Evolutionary conservation across 2,329 filamentous ascomycete genomes (phyloP).

Genomic region (Colletotrichum phormii): DNA sequence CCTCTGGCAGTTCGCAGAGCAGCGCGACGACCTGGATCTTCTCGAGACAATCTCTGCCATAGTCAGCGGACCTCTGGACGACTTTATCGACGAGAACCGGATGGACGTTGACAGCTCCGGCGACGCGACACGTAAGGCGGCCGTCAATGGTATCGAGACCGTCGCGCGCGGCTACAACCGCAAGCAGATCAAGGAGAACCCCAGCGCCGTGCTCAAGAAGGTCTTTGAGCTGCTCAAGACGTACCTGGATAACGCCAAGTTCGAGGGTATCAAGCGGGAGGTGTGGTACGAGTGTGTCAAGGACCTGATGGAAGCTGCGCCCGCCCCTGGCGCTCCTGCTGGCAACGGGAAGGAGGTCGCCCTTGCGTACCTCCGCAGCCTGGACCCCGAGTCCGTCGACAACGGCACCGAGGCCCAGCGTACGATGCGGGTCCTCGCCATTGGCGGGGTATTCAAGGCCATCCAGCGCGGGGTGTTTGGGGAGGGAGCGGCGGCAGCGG

Average conservation of each 20-base stretch:
- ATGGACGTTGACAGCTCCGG: constrained; percentile 75
- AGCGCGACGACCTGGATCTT: constrained; percentile 76
- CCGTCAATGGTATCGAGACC: constrained; percentile 63
- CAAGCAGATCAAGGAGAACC: constrained; percentile 49
- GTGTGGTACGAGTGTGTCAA: constrained; percentile 63
- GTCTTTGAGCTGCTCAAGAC: constrained; percentile 55
- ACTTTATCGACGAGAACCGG: constrained; percentile 66
- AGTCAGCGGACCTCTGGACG: constrained; percentile 71
- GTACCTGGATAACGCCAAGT: constrained; percentile 52
- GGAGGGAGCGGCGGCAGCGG: constrained; percentile 2
- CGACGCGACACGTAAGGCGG: constrained; percentile 57
- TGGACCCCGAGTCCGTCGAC: constrained; percentile 60
- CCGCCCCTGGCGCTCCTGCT: constrained; percentile 30
- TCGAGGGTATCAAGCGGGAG: constrained; percentile 58
- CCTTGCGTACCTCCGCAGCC: constrained; percentile 56
- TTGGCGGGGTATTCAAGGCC: constrained; percentile 54
- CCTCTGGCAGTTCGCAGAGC: constrained; percentile 78
- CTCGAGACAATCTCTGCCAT: constrained; percentile 75
- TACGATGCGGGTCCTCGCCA: constrained; percentile 57
- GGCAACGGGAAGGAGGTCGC: constrained; percentile 39
- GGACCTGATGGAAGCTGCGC: constrained; percentile 60
- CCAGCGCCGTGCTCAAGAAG: constrained; percentile 51
- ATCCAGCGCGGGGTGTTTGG: constrained; percentile 58
- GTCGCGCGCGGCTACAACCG: constrained; percentile 62
- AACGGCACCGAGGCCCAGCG: constrained; percentile 65